Base-by-base conservation (phyloP, 1,284 basidiomycete species). In the Leccinum subfulvum region DNA sequence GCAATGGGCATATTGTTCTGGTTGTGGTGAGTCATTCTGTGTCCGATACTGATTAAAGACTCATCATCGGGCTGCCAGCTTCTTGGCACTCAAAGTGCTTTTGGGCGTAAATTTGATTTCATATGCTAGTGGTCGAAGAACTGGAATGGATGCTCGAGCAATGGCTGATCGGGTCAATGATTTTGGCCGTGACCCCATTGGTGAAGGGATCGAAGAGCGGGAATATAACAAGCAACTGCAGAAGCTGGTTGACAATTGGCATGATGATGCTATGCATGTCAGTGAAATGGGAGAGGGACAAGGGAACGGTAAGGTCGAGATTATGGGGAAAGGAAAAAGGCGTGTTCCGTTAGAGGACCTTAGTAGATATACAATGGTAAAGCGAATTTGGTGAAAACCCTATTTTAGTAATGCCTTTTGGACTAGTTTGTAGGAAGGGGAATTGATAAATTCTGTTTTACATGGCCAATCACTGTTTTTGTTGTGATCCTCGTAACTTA, bases 281-380 rank as follows among this genome's bases (percentile, higher is more conserved):
- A 82, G 88, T 13, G 91, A 93, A 69, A 87, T 91, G 60, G 90
- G 88, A 1, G 89, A 91, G 55, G 60, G 66, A 14, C 57, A 56
- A 9, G 64, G 51, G 18, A 61, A 18, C 21, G 56, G 35, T 57
- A 65, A 61, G 53, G 77, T 70, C 21, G 62, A 66, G 14, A 64
- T 61, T 35, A 68, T 66, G 56, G 77, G 74, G 41, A 77, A 69
- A 33, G 80, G 81, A 39, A 85, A 86, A 76, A 87, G 81, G 69
- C 87, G 85, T 66, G 82, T 91, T 64, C 84, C 85, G 62, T 75
- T 97, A 63, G 93, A 96, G 72, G 93, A 96, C 69, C 82, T 96
- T 62, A 95, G 92, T 44, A 78, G 94, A 62, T 97, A 91, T 80
- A 95, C 94, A 23, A 97, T 97, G 94, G 90, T 95, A 44, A 96